phyloP scores from a whole-genome alignment of 208 protist genomes.

The Leishmania arabica region DNA sequence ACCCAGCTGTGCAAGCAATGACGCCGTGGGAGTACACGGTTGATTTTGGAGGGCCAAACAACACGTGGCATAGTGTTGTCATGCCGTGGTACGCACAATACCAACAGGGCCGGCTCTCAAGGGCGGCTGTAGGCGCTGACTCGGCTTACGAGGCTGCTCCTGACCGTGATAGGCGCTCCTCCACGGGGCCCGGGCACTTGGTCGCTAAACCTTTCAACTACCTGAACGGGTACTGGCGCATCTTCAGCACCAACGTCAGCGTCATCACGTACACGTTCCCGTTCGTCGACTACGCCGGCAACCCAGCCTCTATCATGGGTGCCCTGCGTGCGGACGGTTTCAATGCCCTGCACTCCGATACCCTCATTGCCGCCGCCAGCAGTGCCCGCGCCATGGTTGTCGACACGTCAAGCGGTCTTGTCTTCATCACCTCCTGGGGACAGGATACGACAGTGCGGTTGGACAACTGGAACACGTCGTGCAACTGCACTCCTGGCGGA shows the following conservation, averaged over 20 bases:
- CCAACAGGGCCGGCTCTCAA: neutral
- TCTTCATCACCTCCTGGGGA: conserved; percentile 44
- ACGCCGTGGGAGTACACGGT: conserved; percentile 46
- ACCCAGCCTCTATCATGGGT: conserved; percentile 43
- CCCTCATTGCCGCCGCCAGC: neutral
- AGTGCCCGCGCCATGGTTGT: conserved; percentile 40
- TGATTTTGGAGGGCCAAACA: conserved; percentile 37
- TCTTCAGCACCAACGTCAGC: conserved; percentile 29
- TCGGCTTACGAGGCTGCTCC: neutral
- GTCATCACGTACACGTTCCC: conserved; percentile 60
- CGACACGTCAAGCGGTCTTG: conserved; percentile 36
- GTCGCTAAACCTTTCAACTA: neutral
- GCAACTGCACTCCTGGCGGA: neutral
- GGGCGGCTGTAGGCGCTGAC: neutral
- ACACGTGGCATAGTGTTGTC: conserved; percentile 44
- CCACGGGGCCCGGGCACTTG: no score
- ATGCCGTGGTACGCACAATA: conserved; percentile 36
- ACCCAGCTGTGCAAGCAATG: conserved; percentile 37
- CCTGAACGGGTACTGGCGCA: conserved; percentile 24
- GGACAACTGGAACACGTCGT: conserved; percentile 52
- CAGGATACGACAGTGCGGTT: conserved; percentile 14
- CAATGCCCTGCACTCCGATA: conserved; percentile 14
- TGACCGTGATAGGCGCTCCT: neutral
- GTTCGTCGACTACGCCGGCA: conserved; percentile 55
- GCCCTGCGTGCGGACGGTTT: conserved; percentile 36